Percentiles rank a stretch among this genome's conserved stretches.
Conservation (phyloP, 2,329 filamentous ascomycete species). For the Fusarium sacchari region DNA sequence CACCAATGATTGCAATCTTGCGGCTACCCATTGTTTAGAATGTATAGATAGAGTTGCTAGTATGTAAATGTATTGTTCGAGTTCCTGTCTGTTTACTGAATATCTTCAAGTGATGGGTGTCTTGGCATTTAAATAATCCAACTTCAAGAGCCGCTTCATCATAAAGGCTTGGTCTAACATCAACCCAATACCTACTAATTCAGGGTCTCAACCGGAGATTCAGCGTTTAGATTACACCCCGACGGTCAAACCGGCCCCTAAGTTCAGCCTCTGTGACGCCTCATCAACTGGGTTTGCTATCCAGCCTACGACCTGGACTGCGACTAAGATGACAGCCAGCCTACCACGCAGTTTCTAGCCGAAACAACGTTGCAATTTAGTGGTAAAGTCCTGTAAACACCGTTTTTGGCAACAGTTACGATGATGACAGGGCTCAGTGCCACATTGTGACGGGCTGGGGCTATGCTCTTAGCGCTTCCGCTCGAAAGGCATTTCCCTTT, state of each 20-base stretch:
- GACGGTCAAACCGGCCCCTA: slow-evolving; percentile 23
- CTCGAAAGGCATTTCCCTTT: neutral
- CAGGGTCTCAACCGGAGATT: slow-evolving; percentile 13
- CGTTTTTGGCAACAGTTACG: neutral
- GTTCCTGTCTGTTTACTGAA: neutral
- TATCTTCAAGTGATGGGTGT: neutral
- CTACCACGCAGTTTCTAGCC: neutral
- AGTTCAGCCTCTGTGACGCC: slow-evolving; percentile 21
- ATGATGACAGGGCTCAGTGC: neutral
- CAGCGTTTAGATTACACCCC: neutral
- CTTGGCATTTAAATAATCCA: slow-evolving; percentile 15
- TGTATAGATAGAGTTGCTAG: neutral
- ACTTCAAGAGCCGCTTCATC: neutral
- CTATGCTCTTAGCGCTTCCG: slow-evolving; percentile 4
- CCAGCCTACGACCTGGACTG: neutral
- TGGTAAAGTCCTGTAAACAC: neutral
- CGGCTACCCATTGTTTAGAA: slow-evolving; percentile 28
- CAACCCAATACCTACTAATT: neutral
- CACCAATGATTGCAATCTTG: slow-evolving; percentile 44
- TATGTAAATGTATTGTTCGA: neutral
- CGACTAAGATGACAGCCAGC: neutral
- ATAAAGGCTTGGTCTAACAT: neutral
- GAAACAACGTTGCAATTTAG: slow-evolving; percentile 17
- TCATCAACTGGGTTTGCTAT: neutral
- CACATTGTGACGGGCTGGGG: neutral